These are phyloP conservation scores for Oryza australiensis DNA, from an alignment of 176 grass and related monocot species.

Conservation along the genomic window DNA sequence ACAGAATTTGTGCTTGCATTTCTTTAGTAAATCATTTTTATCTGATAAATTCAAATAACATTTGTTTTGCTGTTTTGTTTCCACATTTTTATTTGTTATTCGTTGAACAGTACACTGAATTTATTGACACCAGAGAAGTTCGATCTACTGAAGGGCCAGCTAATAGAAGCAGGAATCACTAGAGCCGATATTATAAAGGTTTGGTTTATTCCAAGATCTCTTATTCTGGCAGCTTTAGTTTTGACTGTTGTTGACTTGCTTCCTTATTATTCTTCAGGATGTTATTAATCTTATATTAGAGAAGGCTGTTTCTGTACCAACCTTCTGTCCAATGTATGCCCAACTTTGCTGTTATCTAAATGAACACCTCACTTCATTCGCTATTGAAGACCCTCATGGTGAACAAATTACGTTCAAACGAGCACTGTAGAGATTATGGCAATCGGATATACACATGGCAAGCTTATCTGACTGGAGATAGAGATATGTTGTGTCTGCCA, in stretches of 20 bases:
- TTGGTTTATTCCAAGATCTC: background rate
- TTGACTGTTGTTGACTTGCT: background rate
- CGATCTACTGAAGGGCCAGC: conserved; percentile 48
- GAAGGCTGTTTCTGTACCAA: conserved; percentile 53
- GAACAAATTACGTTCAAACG: conserved; percentile 43
- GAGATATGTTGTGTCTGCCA: no score
- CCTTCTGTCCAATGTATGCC: conserved; percentile 52
- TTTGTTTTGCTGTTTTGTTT: background rate
- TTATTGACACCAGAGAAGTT: conserved; percentile 55
- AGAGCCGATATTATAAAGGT: conserved; percentile 53
- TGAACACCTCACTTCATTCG: conserved; percentile 32
- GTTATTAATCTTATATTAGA: conserved; percentile 54
- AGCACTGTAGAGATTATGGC: no score
- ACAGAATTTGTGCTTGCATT: background rate
- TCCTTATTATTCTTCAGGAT: conserved; percentile 16
- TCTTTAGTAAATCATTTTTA: background rate
- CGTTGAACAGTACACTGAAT: no score
- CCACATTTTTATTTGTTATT: conserved; percentile 5
- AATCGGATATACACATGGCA: no score
- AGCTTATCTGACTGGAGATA: no score
- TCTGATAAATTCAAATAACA: background rate
- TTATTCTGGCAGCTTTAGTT: background rate
- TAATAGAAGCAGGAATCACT: conserved; percentile 52
- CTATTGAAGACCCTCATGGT: no score
- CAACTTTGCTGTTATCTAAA: conserved; percentile 47